Conservation (phyloP, 345 rosid genomes). For the Theobroma cacao region DNA sequence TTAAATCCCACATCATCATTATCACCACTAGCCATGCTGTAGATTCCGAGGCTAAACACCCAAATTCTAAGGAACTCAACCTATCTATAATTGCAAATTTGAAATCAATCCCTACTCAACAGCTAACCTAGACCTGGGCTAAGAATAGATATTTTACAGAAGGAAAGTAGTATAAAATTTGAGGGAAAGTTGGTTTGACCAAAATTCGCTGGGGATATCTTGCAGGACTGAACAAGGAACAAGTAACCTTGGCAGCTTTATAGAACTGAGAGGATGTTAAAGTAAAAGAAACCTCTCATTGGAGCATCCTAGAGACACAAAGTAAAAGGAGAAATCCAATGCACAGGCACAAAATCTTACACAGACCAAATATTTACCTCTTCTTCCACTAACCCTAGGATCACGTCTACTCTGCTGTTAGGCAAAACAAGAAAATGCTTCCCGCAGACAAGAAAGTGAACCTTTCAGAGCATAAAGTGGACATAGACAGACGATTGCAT, state of each 20-base stretch:
- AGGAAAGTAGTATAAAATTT: constrained; percentile 15
- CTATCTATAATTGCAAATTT: constrained; percentile 9
- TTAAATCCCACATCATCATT: constrained; percentile 50
- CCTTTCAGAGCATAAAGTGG: constrained; percentile 93
- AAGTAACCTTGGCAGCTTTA: constrained; percentile 63
- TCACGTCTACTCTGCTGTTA: constrained; percentile 40
- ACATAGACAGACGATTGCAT: constrained; percentile 43
- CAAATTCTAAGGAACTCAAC: constrained; percentile 22
- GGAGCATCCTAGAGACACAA: constrained; percentile 51
- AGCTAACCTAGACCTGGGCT: constrained; percentile 20
- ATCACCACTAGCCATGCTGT: constrained; percentile 56
- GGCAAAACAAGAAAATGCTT: constrained; percentile 46
- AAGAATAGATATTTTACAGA: constrained; percentile 17
- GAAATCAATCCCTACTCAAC: constrained; percentile 22
- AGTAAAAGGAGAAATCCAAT: constrained; percentile 46
- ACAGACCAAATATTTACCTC: constrained; percentile 42
- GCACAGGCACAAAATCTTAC: constrained; percentile 67
- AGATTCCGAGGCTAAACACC: constrained; percentile 31
- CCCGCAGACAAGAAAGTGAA: constrained; percentile 71
- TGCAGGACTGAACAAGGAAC: constrained; percentile 72
- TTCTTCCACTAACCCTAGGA: constrained; percentile 43
- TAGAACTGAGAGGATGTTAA: constrained; percentile 49
- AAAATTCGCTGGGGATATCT: constrained; percentile 50
- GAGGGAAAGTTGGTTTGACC: constrained; percentile 46
- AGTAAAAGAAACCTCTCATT: constrained; percentile 42